These are phyloP conservation scores for Fusarium humuli DNA, from an alignment of 2,329 filamentous ascomycete genomes.

Conservation along the genomic window DNA sequence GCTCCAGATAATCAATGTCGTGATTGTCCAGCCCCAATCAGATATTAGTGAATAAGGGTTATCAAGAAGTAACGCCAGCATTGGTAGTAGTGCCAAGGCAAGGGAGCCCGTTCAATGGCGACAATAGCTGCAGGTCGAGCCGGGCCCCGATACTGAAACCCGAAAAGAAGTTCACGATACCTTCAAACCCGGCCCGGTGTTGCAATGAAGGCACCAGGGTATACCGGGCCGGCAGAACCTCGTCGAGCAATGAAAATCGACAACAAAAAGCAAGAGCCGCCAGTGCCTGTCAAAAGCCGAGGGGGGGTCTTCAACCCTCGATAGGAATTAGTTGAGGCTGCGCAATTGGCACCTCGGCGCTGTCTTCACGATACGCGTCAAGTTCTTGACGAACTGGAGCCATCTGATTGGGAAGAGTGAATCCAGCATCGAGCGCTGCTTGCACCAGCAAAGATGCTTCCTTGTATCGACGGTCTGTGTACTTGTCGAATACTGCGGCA, in stretches of 20 bases:
- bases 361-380: constrained; percentile 35
- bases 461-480: constrained; percentile 88
- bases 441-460: constrained; percentile 84
- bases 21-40: constrained; percentile 25
- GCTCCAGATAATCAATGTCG: constrained; percentile 25
- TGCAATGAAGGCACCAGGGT: not conserved
- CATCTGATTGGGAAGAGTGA: constrained; percentile 59
- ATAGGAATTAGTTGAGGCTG: constrained; percentile 49
- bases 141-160: constrained; percentile 4
- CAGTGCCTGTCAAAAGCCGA: constrained; percentile 5
- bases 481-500: constrained; percentile 89
- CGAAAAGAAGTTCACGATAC: constrained; percentile 11
- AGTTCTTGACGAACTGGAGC: constrained; percentile 53
- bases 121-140: constrained; percentile 10
- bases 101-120: constrained; percentile 14
- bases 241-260: constrained; percentile 12
- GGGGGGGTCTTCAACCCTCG: constrained; percentile 44
- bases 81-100: constrained; percentile 18
- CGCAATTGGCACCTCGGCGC: constrained; percentile 45
- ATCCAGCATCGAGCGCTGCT: constrained; percentile 74
- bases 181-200: constrained; percentile 35
- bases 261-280: constrained; percentile 17
- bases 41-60: constrained; percentile 39
- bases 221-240: constrained; percentile 23
- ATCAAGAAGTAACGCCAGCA: constrained; percentile 29